Conservation (phyloP, 1,139 yeast species). For the Lizanozyma gosingica region DNA sequence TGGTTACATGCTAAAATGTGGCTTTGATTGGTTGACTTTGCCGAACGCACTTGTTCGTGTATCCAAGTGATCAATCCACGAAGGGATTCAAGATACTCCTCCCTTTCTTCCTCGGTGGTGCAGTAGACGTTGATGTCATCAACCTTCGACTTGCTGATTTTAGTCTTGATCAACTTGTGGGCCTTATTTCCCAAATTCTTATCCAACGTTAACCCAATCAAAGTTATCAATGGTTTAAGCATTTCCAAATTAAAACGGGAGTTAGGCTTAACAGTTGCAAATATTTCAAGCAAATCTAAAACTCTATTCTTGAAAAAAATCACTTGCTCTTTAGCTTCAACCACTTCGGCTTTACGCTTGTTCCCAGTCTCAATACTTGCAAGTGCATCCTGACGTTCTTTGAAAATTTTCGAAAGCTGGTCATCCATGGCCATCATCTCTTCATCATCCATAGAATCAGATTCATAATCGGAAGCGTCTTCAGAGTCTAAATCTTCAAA, state of each 20-base stretch:
- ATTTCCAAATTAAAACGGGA: slow-evolving; percentile 35
- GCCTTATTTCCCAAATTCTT: slow-evolving; percentile 65
- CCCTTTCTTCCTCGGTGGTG: slow-evolving; percentile 11
- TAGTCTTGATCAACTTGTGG: slow-evolving; percentile 57
- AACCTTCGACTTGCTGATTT: slow-evolving; percentile 47
- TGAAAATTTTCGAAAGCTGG: slow-evolving; percentile 74
- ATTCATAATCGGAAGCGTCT: slow-evolving; percentile 42
- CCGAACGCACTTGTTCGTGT: slow-evolving; percentile 32
- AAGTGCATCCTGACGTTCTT: slow-evolving; percentile 64
- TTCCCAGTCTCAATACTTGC: slow-evolving; percentile 47
- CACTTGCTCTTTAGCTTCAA: slow-evolving; percentile 73
- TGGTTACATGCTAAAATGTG: slow-evolving; percentile 52
- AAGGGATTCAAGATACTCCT: slow-evolving; percentile 12
- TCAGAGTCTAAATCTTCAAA: slow-evolving; percentile 35
- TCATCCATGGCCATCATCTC: slow-evolving; percentile 94
- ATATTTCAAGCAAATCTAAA: slow-evolving; percentile 66
- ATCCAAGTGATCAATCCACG: slow-evolving; percentile 21
- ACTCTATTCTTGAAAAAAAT: slow-evolving; percentile 71
- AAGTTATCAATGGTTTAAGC: slow-evolving; percentile 50
- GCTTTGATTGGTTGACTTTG: slow-evolving; percentile 38
- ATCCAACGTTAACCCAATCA: slow-evolving; percentile 62
- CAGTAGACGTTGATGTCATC: slow-evolving; percentile 14
- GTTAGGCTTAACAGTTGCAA: slow-evolving; percentile 37
- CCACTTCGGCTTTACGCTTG: slow-evolving; percentile 59
- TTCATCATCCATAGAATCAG: slow-evolving; percentile 90